phyloP scores from a whole-genome alignment of 2,329 filamentous ascomycete species.

The Phoma sp. region DNA sequence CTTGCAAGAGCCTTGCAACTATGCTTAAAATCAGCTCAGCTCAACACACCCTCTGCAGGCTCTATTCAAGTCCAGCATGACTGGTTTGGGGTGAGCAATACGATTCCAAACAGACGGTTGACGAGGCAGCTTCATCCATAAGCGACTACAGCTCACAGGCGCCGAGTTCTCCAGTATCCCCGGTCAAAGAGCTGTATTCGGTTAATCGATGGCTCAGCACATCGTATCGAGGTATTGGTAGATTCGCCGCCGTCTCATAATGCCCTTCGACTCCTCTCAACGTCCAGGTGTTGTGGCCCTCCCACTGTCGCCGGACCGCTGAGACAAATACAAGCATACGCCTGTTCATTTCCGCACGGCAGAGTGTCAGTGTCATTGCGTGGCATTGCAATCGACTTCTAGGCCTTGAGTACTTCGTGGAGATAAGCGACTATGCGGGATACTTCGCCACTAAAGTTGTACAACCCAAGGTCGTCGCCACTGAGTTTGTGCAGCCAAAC shows the following conservation, averaged over 20 bases:
- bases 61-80: neutral
- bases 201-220: neutral
- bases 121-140: conserved; percentile 1
- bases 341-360: conserved; percentile 1
- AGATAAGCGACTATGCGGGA: conserved; percentile 12
- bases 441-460: conserved; percentile 44
- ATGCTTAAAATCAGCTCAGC: conserved; percentile 17
- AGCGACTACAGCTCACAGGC: neutral
- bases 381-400: neutral
- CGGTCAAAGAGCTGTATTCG: neutral
- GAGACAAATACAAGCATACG: conserved; percentile 12
- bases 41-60: conserved; percentile 9
- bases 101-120: neutral
- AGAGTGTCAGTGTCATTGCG: neutral
- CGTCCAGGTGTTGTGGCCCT: conserved; percentile 1
- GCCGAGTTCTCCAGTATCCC: neutral
- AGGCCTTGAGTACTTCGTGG: conserved; percentile 6
- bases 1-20: conserved; percentile 36
- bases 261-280: neutral
- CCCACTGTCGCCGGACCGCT: neutral
- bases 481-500: conserved; percentile 23
- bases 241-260: neutral
- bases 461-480: conserved; percentile 34
- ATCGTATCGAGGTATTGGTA: conserved; percentile 3
- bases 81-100: neutral